Evolutionary conservation across 129 eudicot genomes (phyloP).

Genomic region (Gnaphalium uliginosum): DNA sequence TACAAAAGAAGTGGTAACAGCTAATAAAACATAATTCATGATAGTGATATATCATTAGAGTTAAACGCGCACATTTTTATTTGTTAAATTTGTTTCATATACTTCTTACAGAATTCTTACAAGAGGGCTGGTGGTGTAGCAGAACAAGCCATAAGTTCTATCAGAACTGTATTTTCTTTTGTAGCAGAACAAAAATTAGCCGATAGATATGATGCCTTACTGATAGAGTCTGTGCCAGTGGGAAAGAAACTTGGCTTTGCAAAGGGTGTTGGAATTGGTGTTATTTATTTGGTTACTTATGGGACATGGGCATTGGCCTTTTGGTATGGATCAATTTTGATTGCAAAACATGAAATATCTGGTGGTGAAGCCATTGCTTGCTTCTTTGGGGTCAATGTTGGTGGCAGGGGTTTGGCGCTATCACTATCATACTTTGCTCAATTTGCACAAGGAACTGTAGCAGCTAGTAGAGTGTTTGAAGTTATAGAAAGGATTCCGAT

Average conservation of each 20-base stretch:
- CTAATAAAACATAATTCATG: neutral
- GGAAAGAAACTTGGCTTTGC: conserved; percentile 83
- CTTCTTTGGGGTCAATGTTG: conserved; percentile 86
- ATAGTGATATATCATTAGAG: neutral
- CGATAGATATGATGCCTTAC: conserved; percentile 47
- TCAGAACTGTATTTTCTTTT: conserved; percentile 79
- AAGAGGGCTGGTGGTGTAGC: conserved; percentile 74
- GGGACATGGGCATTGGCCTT: conserved; percentile 90
- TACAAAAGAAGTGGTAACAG: conserved; percentile 74
- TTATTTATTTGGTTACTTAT: conserved; percentile 76
- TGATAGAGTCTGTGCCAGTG: conserved; percentile 55
- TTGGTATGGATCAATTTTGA: conserved; percentile 82
- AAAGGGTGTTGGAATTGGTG: conserved; percentile 76
- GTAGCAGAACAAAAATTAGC: conserved; percentile 68
- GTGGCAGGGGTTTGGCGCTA: conserved; percentile 85
- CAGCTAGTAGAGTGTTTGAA: conserved; percentile 80
- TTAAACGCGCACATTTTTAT: neutral
- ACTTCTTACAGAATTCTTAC: conserved; percentile 55
- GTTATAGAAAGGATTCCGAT: conserved; percentile 70
- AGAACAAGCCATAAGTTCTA: conserved; percentile 80
- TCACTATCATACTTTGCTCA: conserved; percentile 76
- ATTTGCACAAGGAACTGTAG: conserved; percentile 87
- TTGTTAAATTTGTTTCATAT: neutral
- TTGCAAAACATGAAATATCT: conserved; percentile 44
- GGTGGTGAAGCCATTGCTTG: conserved; percentile 87